Evolutionary conservation across 495 filamentous ascomycete genomes (phyloP), one percentile per base, ranked within the genome.

Genomic region (Aspergillus hancockii): DNA sequence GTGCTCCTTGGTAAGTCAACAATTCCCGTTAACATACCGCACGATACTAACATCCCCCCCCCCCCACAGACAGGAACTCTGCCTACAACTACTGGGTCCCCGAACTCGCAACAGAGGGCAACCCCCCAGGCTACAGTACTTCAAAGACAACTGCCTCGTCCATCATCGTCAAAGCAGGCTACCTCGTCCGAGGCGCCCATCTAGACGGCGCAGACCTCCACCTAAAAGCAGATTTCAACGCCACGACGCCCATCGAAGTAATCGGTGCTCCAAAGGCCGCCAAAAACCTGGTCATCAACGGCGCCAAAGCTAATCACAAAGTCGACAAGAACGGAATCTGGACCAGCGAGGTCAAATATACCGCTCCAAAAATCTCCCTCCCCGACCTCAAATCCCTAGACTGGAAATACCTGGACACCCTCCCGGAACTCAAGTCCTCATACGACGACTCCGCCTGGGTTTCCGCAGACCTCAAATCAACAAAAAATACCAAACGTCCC

Each of bases 51-150:
- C 30, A 19, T 61, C 12, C 16, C n/a, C 13, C 16, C n/a, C n/a
- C n/a, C n/a, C n/a, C n/a, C n/a, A n/a, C 57, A 76, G 85, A 88
- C 63, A 81, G 88, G n/a, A 86, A 89, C 69, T 74, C 81, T n/a
- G 88, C 86, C 0, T 91, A 91, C 72, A 85, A 89, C 63, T 90
- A 88, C 78, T 92, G 88, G 89, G 79, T 82, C 13, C 81, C 86
- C 2, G 75, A 88, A 58, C 66, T 86, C 12, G 71, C 71, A 1
- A 62, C 59, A 53, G 60, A 40, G n/a, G 71, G 62, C n/a, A 70
- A 49, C 14, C 62, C 59, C 18, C 70, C 75, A 21, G 72, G 70
- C 4, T 81, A 68, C 49, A 73, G 68, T 49, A 76, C 67, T n/a
- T 52, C 72, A 62, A 68, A 77, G 40, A 66, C 62, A 3, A 71